phyloP scores from a whole-genome alignment of 768 basidiomycete genomes.

The Kwoniella pini region DNA sequence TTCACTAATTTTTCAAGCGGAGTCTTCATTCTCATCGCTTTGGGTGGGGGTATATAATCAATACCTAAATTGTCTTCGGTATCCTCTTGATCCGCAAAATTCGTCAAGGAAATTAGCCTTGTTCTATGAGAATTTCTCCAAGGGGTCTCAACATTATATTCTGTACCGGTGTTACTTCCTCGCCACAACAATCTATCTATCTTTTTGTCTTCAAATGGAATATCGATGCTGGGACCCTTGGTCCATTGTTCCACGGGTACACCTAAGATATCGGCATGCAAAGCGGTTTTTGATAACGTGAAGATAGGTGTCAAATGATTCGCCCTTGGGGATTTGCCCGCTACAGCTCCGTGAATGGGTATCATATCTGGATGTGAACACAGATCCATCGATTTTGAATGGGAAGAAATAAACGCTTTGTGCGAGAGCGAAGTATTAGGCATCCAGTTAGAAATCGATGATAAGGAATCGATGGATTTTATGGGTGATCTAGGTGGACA shows the following conservation, averaged over 20 bases:
- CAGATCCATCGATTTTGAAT: slow-evolving; percentile 25
- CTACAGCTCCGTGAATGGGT: slow-evolving; percentile 21
- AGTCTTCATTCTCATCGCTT: background rate
- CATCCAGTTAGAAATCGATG: background rate
- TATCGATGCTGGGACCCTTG: slow-evolving; percentile 8
- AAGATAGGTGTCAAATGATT: slow-evolving; percentile 19
- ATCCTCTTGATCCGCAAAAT: background rate
- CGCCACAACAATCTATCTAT: slow-evolving; percentile 46
- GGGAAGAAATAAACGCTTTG: slow-evolving; percentile 42
- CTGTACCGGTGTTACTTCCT: slow-evolving; percentile 49
- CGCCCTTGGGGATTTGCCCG: slow-evolving; percentile 12
- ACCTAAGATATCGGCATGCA: slow-evolving; percentile 30
- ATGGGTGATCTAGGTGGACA: slow-evolving; percentile 23
- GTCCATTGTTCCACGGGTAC: slow-evolving; percentile 34
- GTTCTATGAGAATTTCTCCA: slow-evolving; percentile 49
- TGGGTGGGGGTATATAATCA: slow-evolving; percentile 2
- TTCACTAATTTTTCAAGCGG: background rate
- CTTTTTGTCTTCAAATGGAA: slow-evolving; percentile 45
- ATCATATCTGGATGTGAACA: slow-evolving; percentile 24
- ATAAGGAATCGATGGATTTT: background rate
- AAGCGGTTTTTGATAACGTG: slow-evolving; percentile 24
- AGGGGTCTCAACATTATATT: slow-evolving; percentile 25
- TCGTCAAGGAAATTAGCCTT: slow-evolving; percentile 38
- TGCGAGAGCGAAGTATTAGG: slow-evolving; percentile 12
- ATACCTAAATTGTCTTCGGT: background rate